Evolutionary conservation across 805 yeast genomes (phyloP).

Genomic region (Wickerhamiella allomyrinae): DNA sequence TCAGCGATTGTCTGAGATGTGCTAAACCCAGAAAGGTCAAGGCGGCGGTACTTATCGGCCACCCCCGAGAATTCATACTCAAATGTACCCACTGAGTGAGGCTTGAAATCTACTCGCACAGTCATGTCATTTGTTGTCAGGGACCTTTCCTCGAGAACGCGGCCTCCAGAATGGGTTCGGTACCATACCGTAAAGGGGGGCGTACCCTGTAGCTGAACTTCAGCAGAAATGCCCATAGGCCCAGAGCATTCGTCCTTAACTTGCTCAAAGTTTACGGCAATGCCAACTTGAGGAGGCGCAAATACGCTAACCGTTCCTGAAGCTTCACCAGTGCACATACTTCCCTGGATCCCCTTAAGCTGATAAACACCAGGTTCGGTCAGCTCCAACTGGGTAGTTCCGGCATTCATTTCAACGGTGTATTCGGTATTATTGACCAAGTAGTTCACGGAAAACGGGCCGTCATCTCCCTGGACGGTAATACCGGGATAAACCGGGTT

Average conservation of each 20-base stretch:
- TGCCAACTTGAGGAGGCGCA: constrained; percentile 39
- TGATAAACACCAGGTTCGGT: constrained; percentile 53
- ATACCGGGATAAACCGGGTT: constrained; percentile 14
- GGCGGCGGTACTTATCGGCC: constrained; percentile 28
- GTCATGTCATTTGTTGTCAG: constrained; percentile 26
- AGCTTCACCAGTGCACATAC: constrained; percentile 56
- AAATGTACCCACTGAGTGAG: constrained; percentile 69
- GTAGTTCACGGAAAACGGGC: constrained; percentile 32
- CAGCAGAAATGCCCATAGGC: constrained; percentile 69
- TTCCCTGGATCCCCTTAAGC: constrained; percentile 40
- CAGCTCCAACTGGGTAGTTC: neutral
- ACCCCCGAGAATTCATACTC: constrained; percentile 65
- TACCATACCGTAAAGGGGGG: constrained; percentile 69
- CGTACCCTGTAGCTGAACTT: constrained; percentile 52
- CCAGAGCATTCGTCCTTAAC: constrained; percentile 85
- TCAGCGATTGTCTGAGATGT: constrained; percentile 25
- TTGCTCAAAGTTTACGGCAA: constrained; percentile 35
- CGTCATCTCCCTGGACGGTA: constrained; percentile 25
- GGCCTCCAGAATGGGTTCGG: constrained; percentile 32
- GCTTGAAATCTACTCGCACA: constrained; percentile 52
- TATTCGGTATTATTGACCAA: constrained; percentile 5
- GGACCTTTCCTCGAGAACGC: constrained; percentile 21
- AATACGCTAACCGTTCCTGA: constrained; percentile 41
- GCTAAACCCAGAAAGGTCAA: constrained; percentile 14
- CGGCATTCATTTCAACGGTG: neutral